phyloP scores from a whole-genome alignment of 306 rosid species.

The Cucurbita argyrosperma region DNA sequence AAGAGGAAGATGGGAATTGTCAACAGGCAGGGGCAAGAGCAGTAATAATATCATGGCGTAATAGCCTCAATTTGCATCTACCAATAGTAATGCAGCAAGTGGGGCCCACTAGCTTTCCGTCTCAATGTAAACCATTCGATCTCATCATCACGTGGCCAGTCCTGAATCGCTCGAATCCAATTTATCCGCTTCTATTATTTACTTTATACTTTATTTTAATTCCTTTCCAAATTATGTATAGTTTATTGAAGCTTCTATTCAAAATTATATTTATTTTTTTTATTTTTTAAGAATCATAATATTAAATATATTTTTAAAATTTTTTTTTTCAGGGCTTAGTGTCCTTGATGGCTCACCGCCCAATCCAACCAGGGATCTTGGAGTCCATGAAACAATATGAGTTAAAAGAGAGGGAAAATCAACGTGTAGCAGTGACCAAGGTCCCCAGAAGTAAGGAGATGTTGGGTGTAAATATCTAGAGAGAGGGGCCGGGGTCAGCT shows the following conservation, averaged over 20 bases:
- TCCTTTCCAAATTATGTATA: not conserved
- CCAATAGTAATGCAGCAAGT: not conserved
- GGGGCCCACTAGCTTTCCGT: not conserved
- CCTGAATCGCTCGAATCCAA: not conserved
- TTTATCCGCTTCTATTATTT: not conserved
- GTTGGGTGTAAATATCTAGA: not conserved
- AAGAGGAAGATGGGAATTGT: not conserved
- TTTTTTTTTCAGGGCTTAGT: too few relatives aligned
- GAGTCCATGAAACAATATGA: too few relatives aligned
- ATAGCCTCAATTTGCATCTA: not conserved
- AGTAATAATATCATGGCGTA: not conserved
- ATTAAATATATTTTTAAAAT: too few relatives aligned
- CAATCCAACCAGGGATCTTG: too few relatives aligned
- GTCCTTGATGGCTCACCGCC: too few relatives aligned
- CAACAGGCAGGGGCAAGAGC: not conserved
- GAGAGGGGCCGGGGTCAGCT: not conserved
- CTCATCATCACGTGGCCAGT: not conserved
- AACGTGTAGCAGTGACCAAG: too few relatives aligned
- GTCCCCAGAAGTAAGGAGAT: not conserved
- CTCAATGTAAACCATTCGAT: not conserved
- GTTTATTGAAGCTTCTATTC: not conserved
- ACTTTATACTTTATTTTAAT: not conserved
- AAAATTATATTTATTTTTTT: not conserved
- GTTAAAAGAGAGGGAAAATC: too few relatives aligned
- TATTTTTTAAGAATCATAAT: too few relatives aligned